phyloP scores from a whole-genome alignment of 306 rosid genomes.

The Lablab purpureus region DNA sequence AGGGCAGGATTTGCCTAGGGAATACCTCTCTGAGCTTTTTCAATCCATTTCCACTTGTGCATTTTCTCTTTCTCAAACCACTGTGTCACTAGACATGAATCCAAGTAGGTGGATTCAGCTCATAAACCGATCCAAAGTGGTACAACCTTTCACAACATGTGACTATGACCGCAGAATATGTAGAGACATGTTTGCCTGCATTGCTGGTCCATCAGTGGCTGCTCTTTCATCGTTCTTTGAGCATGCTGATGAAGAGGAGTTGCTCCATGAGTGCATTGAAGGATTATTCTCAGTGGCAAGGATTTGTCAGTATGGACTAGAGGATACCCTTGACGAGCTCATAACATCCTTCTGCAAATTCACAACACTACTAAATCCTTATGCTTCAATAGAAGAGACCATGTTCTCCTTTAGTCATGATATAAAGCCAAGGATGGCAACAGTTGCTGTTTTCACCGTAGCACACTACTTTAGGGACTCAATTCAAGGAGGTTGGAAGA shows the following conservation, averaged over 20 bases:
- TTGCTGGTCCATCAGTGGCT: constrained; percentile 90
- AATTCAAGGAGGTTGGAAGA: constrained; percentile 92
- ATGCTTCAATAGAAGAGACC: constrained; percentile 92
- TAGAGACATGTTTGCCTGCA: constrained; percentile 93
- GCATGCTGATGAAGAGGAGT: constrained; percentile 85
- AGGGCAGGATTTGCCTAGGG: constrained; percentile 93
- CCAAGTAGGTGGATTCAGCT: constrained; percentile 90
- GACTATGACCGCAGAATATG: constrained; percentile 69
- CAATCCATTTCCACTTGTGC: constrained; percentile 73
- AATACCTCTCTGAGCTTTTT: constrained; percentile 82
- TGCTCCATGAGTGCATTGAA: constrained; percentile 91
- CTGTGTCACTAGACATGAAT: constrained; percentile 65
- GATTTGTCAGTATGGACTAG: constrained; percentile 82
- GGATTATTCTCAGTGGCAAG: constrained; percentile 83
- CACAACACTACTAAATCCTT: constrained; percentile 88
- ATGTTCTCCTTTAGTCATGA: constrained; percentile 82
- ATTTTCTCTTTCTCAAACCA: constrained; percentile 60
- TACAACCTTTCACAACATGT: constrained; percentile 52
- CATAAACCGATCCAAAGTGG: constrained; percentile 66
- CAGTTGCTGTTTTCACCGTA: constrained; percentile 81
- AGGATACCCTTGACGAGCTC: constrained; percentile 89
- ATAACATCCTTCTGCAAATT: constrained; percentile 82
- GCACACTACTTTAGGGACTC: constrained; percentile 77
- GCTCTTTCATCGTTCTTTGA: constrained; percentile 86
- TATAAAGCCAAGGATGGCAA: constrained; percentile 85